These are phyloP conservation scores for Phlebiopsis flavidoalba DNA, from an alignment of 768 basidiomycete genomes.

Conservation along the genomic window DNA sequence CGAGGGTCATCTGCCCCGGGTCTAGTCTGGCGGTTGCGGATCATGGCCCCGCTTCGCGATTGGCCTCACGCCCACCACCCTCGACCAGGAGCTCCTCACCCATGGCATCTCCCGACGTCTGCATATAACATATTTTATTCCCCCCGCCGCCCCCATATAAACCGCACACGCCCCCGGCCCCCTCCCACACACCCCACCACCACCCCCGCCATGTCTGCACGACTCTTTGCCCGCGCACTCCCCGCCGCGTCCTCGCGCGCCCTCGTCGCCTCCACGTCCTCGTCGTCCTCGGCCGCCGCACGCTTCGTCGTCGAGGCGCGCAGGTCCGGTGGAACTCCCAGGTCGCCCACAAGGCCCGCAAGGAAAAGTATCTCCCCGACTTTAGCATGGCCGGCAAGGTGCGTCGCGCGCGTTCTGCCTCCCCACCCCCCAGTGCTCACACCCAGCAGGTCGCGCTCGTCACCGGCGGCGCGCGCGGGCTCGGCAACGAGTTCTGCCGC, in stretches of 20 bases:
- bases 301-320: conserved; percentile 6
- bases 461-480: conserved; percentile 88
- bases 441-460: conserved; percentile 73
- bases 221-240: conserved; percentile 20
- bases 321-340: conserved; percentile 16
- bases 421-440: conserved; percentile 4
- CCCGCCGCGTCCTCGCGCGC: conserved; percentile 13
- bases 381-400: conserved; percentile 83
- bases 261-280: conserved; percentile 16
- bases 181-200: conserved; percentile 11
- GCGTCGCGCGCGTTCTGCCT: conserved; percentile 8
- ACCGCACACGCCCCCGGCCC: conserved; percentile 12
- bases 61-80: neutral
- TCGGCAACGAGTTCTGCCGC: conserved; percentile 87
- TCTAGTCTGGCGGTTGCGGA: neutral
- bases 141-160: conserved; percentile 14
- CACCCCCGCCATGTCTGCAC: conserved; percentile 25
- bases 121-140: neutral
- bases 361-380: conserved; percentile 53
- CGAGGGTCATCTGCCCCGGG: conserved; percentile 1
- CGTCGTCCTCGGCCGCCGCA: neutral
- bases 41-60: conserved; percentile 1
- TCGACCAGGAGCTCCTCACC: neutral
- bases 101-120: neutral
- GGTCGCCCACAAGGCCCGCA: conserved; percentile 18